Base-by-base conservation (phyloP, 805 yeast species). In the Cyberlindnera mycetangii region DNA sequence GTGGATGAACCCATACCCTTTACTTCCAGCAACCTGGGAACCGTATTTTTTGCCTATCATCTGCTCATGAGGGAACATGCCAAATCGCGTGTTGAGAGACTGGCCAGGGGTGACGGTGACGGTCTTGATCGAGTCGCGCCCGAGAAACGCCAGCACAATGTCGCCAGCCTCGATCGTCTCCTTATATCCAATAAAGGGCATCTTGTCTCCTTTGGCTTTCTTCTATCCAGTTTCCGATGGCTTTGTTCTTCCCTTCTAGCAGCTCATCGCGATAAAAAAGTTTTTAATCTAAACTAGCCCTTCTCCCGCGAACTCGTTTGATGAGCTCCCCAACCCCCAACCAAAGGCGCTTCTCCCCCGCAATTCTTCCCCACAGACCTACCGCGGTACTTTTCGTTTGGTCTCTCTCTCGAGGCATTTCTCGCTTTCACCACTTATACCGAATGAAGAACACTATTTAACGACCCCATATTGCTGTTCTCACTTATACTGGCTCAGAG, bases 21-120 rank as follows among this genome's bases (percentile, higher is more conserved):
- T 79, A 7, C 79, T 73, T 16, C 86, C 77, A 4, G 89, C 76
- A 57, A 92, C 78, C 61, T 93, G 99, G 0, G 88, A 73, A 1
- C 99, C 99, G 65, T 77, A 92, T 48, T 71, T 74, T 58, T 76
- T 67, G 5, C 95, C 96, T 45, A 93, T 79, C 86, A 93, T 89
- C 25, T 76, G 69, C 37, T 75, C 72, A 60, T 90, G 97, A n/a
- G 83, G 86, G 64, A 88, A 93, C 15, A 84, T 74, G 12, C 99
- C 99, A 64, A 83, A 93, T 48, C 96, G 71, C 8, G 98, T 90
- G 60, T 89, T 86, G 51, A 93, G 71, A 4, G 67, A 64, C 32
- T 77, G 84, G 6, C 83, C 89, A 16, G 68, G 57, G 31, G 72
- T 72, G 15, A 89, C 76, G 4, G 67, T 70, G 30, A 90, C 66